Percentiles rank a stretch among this genome's conserved stretches.
These are phyloP conservation scores for Erythrobasidium hasegawianum DNA, from an alignment of 1,284 basidiomycete genomes.

Conservation along the genomic window DNA sequence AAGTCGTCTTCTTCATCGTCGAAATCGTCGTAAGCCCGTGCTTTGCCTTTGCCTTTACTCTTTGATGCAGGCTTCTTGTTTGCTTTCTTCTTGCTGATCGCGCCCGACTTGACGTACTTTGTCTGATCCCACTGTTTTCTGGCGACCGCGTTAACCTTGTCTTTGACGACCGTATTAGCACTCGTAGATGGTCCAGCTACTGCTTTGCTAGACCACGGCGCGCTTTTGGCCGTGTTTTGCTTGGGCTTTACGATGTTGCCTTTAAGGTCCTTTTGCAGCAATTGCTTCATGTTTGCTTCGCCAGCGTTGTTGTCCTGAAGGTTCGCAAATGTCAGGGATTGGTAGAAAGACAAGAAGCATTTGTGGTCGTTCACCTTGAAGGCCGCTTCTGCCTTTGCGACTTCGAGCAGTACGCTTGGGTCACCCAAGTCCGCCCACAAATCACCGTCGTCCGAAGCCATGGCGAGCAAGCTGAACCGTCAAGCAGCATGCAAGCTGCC, in stretches of 20 bases:
- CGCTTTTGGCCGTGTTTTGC: not conserved
- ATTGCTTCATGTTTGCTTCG: too few relatives aligned
- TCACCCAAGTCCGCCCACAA: conserved; percentile 6
- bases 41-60: conserved; percentile 54
- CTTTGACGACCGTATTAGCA: conserved; percentile 47
- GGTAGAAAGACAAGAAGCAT: not conserved
- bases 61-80: conserved; percentile 49
- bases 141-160: conserved; percentile 55
- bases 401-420: conserved; percentile 10
- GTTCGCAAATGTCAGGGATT: too few relatives aligned
- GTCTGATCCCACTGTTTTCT: conserved; percentile 83
- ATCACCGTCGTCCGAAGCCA: conserved; percentile 10
- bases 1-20: conserved; percentile 47
- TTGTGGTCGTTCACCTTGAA: not conserved
- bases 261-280: conserved; percentile 41
- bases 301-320: too few relatives aligned
- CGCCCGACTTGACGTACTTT: conserved; percentile 63
- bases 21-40: conserved; percentile 46
- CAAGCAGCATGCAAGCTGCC: too few relatives aligned
- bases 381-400: conserved; percentile 13
- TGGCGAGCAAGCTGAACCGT: not conserved
- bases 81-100: conserved; percentile 53
- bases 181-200: conserved; percentile 57
- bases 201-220: conserved; percentile 55
- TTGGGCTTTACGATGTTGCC: conserved; percentile 33